Base-by-base conservation (phyloP, 768 basidiomycete species). In the Termitomyces sp. region DNA sequence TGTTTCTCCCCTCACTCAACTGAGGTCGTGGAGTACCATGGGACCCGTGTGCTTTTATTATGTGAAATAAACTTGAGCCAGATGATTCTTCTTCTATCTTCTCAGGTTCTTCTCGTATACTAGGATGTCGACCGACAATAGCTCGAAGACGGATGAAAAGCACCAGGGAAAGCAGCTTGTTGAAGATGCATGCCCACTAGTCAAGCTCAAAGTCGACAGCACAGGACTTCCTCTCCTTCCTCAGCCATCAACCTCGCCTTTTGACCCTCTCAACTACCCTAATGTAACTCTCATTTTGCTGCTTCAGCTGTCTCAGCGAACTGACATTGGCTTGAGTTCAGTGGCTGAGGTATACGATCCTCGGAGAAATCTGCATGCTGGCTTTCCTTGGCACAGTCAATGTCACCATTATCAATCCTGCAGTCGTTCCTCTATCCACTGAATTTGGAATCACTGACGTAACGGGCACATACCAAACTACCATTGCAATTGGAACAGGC, bases 211-310 rank as follows among this genome's bases (percentile, higher is more conserved):
- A 60, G 59, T 74, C 44, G 76, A 75, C 58, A 63, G 62, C 16
- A 62, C 61, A 31, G 75, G 75, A 17, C 70, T 78, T 14, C 71
- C 76, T 14, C 71, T 80, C 47, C 66, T 75, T 42, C 77, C 78
- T 31, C 77, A 80, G 45, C 77, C 77, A 16, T 69, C 75, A 3
- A 60, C 62, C 38, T 72, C 70, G 16, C 69, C 71, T n/a, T 67
- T 65, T 38, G 77, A 78, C 62, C 77, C 76, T 32, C 65, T 78
- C 53, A 77, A 76, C 56, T 78, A 76, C 52, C 75, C 75, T 23
- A 70, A 66, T 54, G 71, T 72, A 59, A 58, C 53, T 57, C 11
- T 2, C 7, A 29, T 54, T 17, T 42, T 46, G 17, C 37, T 51
- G 21, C 16, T 35, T 6, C 46, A 6, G 4, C 23, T 17, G 29